A percentile compares a stretch with the other conserved stretches of the same genome.
phyloP scores from a whole-genome alignment of 768 basidiomycete genomes.

The Erythrobasidium yunnanense region DNA sequence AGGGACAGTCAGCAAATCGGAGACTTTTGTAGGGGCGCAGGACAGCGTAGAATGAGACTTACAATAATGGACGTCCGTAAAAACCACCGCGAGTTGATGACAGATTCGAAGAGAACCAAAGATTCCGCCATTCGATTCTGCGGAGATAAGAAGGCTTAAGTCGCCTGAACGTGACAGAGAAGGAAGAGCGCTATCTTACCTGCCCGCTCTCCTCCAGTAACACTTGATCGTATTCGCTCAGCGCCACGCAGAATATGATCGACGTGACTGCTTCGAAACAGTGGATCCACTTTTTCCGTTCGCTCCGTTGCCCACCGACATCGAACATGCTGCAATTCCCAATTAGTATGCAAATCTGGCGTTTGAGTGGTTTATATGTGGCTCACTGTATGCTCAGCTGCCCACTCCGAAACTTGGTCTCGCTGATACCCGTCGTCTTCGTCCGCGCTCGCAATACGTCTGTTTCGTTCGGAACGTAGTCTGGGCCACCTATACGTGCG shows the following conservation, averaged over 20 bases:
- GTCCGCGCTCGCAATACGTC: constrained; percentile 80
- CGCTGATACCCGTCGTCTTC: constrained; percentile 80
- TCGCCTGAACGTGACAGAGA: not conserved
- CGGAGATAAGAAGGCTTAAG: constrained; percentile 25
- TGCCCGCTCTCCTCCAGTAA: constrained; percentile 54
- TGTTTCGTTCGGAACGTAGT: constrained; percentile 73
- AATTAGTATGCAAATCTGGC: not conserved
- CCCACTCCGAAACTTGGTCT: constrained; percentile 57
- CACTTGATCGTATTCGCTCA: constrained; percentile 68
- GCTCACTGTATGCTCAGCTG: constrained; percentile 46
- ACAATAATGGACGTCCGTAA: constrained; percentile 53
- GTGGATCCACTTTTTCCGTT: constrained; percentile 69
- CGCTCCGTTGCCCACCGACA: constrained; percentile 67
- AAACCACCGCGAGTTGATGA: constrained; percentile 74
- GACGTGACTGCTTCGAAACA: constrained; percentile 70
- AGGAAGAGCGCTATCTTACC: constrained; percentile 28
- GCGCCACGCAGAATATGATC: constrained; percentile 64
- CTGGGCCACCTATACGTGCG: constrained; percentile 63
- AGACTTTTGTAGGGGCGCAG: too few relatives aligned
- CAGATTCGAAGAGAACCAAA: constrained; percentile 61
- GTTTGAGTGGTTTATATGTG: not conserved
- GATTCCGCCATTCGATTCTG: constrained; percentile 70
- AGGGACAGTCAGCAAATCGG: too few relatives aligned
- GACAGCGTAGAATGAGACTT: too few relatives aligned
- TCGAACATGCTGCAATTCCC: constrained; percentile 53